Conservation (phyloP, 345 rosid species). For the Cardiospermum halicacabum region DNA sequence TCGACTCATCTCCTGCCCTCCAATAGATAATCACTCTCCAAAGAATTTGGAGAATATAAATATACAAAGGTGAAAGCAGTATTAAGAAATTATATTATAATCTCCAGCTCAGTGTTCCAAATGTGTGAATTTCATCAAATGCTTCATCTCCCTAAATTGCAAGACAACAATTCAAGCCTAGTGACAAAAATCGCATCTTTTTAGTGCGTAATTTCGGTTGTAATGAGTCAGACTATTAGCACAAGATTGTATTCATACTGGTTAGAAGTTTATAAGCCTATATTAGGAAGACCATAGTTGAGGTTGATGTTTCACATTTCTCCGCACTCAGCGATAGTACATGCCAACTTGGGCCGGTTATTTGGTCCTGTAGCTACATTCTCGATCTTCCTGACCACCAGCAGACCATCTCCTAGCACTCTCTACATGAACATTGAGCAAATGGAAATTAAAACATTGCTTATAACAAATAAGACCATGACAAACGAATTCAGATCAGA, state of each 20-base stretch:
- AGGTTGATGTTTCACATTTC: constrained; percentile 56
- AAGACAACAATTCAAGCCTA: not conserved
- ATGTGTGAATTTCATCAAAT: not conserved
- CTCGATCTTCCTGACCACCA: constrained; percentile 86
- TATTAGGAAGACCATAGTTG: not conserved
- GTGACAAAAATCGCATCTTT: not conserved
- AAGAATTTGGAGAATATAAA: no score
- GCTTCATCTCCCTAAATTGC: not conserved
- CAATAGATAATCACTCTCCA: no score
- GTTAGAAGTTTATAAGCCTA: not conserved
- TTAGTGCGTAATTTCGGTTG: not conserved
- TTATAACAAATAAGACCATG: not conserved
- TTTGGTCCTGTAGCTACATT: constrained; percentile 92
- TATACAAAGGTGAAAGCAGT: no score
- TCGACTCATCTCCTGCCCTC: no score
- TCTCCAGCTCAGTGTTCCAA: no score
- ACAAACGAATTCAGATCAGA: not conserved
- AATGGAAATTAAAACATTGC: not conserved
- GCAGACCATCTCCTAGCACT: constrained; percentile 88
- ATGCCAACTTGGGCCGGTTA: constrained; percentile 82
- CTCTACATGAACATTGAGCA: constrained; percentile 33
- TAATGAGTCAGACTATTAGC: not conserved
- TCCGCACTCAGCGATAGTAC: constrained; percentile 79
- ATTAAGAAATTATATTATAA: no score
- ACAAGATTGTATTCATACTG: not conserved